A percentile compares a stretch with the other conserved stretches of the same genome.
phyloP scores from a whole-genome alignment of 1,284 basidiomycete genomes.

The Fomes fomentarius region DNA sequence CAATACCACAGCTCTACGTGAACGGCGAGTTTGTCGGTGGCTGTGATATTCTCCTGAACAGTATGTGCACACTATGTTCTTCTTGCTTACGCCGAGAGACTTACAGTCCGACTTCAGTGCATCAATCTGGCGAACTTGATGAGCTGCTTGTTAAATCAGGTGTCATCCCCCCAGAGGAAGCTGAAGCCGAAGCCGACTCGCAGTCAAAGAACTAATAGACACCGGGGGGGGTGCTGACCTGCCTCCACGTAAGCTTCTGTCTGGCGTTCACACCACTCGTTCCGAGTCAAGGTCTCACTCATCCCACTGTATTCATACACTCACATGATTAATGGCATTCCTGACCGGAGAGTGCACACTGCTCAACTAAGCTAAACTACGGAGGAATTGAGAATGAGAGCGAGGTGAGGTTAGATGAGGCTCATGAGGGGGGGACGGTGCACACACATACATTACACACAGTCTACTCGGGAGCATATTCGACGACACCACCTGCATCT shows the following conservation, averaged over 20 bases:
- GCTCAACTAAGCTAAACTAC: no score
- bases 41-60: conserved; percentile 92
- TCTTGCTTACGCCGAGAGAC: no score
- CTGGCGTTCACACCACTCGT: no score
- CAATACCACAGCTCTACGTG: conserved; percentile 95
- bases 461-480: conserved; percentile 35
- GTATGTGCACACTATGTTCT: conserved; percentile 38
- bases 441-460: neutral
- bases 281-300: neutral
- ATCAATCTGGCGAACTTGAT: conserved; percentile 94
- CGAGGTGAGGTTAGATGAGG: no score
- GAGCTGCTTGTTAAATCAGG: conserved; percentile 76
- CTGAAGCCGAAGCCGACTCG: conserved; percentile 13
- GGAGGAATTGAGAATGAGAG: no score
- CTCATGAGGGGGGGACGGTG: no score
- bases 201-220: conserved; percentile 1
- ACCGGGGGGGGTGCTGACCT: neutral
- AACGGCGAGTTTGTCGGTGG: conserved; percentile 96
- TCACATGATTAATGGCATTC: conserved; percentile 10
- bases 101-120: conserved; percentile 71
- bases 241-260: no score
- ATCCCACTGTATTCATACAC: conserved; percentile 21
- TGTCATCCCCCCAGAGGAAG: conserved; percentile 53
- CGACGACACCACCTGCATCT: conserved; percentile 48
- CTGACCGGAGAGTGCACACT: no score